These are phyloP conservation scores for Pseudocercospora musae DNA, from an alignment of 2,329 filamentous ascomycete genomes.

Conservation along the genomic window DNA sequence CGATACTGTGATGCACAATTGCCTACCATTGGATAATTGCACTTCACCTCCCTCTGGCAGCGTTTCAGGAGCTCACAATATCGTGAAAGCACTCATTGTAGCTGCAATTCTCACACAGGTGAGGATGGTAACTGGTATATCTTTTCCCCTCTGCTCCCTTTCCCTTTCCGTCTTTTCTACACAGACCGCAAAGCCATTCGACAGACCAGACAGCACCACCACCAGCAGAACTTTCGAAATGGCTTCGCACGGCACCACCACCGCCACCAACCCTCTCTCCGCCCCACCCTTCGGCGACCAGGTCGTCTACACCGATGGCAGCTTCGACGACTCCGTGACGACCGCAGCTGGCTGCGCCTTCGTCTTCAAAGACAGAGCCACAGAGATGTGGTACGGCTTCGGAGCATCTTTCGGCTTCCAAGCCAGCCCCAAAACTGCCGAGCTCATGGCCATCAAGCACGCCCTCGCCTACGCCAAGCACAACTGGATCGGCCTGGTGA, in stretches of 20 bases:
- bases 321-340: not conserved
- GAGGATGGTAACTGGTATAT: not conserved
- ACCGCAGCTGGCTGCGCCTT: not conserved
- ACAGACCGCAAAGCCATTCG: not conserved
- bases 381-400: not conserved
- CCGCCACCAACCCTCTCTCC: not conserved
- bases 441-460: not conserved
- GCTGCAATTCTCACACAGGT: not conserved
- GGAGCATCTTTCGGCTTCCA: not conserved
- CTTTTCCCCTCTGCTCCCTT: not conserved
- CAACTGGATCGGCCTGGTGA: not conserved
- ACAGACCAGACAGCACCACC: not conserved
- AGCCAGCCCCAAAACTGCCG: not conserved
- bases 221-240: not conserved
- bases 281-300: not conserved
- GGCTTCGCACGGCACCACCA: not conserved
- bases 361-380: not conserved
- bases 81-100: not conserved
- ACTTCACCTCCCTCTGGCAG: not conserved
- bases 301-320: not conserved
- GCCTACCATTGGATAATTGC: not conserved
- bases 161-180: not conserved
- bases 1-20: not conserved
- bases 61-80: not conserved
- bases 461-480: not conserved